These are phyloP conservation scores for Catenaria anguillulae DNA, from an alignment of 371 early-diverging fungal species.

Conservation along the genomic window DNA sequence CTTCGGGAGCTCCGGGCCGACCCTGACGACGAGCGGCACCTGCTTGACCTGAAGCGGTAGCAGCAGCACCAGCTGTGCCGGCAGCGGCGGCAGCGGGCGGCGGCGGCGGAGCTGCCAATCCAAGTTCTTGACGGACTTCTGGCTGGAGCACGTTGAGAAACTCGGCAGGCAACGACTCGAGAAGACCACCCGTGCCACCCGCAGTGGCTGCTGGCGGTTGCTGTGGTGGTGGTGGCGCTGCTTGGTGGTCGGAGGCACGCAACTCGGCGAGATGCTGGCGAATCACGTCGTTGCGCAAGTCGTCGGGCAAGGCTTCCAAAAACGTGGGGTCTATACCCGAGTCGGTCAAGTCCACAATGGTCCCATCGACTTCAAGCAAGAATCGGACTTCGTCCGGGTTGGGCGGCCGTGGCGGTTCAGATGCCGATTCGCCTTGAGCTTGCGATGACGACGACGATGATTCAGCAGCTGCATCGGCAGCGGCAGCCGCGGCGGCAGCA, in stretches of 20 bases:
- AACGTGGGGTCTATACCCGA: constrained; percentile 90
- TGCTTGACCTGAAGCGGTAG: constrained; percentile 10
- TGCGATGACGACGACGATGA: constrained; percentile 13
- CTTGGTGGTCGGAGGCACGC: constrained; percentile 11
- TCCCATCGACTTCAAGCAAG: constrained; percentile 48
- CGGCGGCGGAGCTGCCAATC: constrained; percentile 10
- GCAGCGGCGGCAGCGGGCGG: constrained; percentile 12
- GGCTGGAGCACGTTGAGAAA: constrained; percentile 60
- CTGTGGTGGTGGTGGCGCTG: constrained; percentile 8
- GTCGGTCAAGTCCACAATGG: constrained; percentile 72
- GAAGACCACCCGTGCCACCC: constrained; percentile 23
- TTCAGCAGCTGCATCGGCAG: constrained; percentile 2
- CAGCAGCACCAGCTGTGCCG: constrained; percentile 8
- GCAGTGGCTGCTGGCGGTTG: constrained; percentile 24
- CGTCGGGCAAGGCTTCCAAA: constrained; percentile 88
- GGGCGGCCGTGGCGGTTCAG: constrained; percentile 18
- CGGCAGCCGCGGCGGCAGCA: constrained; percentile 6
- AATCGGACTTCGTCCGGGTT: too few species aligned
- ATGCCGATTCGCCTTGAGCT: constrained; percentile 16
- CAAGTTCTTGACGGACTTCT: constrained; percentile 29
- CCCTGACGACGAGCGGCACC: too few species aligned
- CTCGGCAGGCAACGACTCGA: constrained; percentile 63
- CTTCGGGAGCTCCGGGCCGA: too few species aligned
- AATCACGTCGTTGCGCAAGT: constrained; percentile 81
- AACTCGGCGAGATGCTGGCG: constrained; percentile 50